Percentiles rank a stretch among this genome's conserved stretches.
Evolutionary conservation across 192 early-diverging fungal species (phyloP).

Genomic region (Rhizophagus prolifer): DNA sequence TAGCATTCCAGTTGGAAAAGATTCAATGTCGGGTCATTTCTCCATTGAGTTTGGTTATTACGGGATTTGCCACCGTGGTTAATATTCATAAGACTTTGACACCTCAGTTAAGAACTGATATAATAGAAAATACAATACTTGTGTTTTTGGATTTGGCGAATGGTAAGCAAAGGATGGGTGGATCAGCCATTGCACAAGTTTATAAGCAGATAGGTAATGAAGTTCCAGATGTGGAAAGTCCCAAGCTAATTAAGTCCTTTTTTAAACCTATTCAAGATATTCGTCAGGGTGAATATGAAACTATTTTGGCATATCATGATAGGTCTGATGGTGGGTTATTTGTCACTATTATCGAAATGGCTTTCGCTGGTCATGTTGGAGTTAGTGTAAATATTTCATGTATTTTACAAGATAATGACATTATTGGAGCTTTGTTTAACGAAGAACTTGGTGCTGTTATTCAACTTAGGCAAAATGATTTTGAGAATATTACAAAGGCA

Average conservation of each 20-base stretch:
- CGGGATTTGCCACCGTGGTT: constrained; percentile 87
- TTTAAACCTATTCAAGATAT: constrained; percentile 71
- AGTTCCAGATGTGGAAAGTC: constrained; percentile 85
- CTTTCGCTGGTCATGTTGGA: constrained; percentile 92
- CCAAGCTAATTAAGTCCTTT: constrained; percentile 68
- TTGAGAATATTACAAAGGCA: constrained; percentile 52
- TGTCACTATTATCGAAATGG: constrained; percentile 91
- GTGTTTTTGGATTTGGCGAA: constrained; percentile 84
- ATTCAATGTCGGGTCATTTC: constrained; percentile 97
- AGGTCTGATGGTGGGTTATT: constrained; percentile 98
- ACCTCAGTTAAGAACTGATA: constrained; percentile 69
- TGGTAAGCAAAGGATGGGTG: constrained; percentile 88
- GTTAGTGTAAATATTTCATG: constrained; percentile 65
- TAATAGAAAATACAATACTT: constrained; percentile 56
- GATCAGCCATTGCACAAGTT: constrained; percentile 93
- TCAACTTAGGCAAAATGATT: constrained; percentile 67
- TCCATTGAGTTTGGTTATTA: constrained; percentile 90
- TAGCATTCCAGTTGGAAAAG: constrained; percentile 98
- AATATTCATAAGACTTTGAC: constrained; percentile 87
- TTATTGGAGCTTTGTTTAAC: constrained; percentile 76
- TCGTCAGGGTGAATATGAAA: constrained; percentile 40
- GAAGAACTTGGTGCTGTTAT: constrained; percentile 98
- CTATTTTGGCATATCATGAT: constrained; percentile 95
- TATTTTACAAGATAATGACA: constrained; percentile 46
- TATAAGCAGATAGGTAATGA: constrained; percentile 79